A percentile compares a stretch with the other conserved stretches of the same genome.
phyloP scores from a whole-genome alignment of 108 stramenopile genomes.

The Licmophora abbreviata region DNA sequence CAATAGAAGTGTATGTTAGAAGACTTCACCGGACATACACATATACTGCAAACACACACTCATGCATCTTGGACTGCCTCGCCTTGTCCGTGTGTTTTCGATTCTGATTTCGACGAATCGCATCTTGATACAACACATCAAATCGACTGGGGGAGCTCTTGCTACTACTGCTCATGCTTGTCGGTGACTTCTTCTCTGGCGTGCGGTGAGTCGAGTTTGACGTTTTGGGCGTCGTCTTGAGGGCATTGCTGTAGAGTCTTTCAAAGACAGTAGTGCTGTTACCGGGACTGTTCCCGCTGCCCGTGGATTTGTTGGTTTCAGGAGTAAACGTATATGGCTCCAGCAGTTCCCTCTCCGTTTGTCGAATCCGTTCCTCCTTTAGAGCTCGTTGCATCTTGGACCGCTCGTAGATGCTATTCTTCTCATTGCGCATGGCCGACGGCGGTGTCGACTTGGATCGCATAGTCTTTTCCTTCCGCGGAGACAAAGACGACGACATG shows the following conservation, averaged over 20 bases:
- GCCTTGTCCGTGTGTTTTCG: not conserved
- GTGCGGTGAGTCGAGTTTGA: too few species aligned
- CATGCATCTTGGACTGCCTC: not conserved
- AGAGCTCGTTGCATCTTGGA: not conserved
- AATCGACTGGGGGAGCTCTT: not conserved
- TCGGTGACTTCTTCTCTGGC: not conserved
- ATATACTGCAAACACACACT: not conserved
- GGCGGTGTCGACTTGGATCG: not conserved
- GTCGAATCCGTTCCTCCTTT: not conserved
- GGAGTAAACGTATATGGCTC: conserved; percentile 4
- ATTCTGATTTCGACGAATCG: not conserved
- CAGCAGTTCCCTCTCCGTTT: conserved; percentile 1
- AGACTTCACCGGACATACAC: not conserved
- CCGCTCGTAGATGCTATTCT: not conserved
- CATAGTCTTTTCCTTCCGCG: too few species aligned
- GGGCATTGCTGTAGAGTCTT: too few species aligned
- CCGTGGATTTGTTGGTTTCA: not conserved
- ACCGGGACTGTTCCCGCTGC: not conserved
- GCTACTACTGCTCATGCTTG: not conserved
- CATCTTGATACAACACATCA: not conserved
- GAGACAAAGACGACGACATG: too few species aligned
- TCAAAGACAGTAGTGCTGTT: not conserved
- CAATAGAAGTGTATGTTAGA: not conserved
- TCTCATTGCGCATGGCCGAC: not conserved
- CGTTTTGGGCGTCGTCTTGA: too few species aligned